Percentiles rank a stretch among this genome's conserved stretches.
These are phyloP conservation scores for Lactuca sativa DNA, from an alignment of 129 eudicot species.

Conservation along the genomic window DNA sequence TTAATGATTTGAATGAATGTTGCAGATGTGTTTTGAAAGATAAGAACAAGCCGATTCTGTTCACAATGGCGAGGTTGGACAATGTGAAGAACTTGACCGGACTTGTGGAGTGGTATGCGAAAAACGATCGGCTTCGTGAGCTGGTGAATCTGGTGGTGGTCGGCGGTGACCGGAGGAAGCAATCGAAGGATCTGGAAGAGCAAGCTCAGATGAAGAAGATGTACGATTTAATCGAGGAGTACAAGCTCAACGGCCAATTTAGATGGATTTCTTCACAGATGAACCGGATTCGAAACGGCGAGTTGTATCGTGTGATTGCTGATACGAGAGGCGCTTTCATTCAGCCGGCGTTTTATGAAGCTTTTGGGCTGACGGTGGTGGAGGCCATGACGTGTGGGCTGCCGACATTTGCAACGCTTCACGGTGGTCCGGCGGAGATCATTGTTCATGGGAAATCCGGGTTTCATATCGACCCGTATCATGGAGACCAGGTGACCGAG, in stretches of 20 bases:
- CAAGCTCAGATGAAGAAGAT: slow-evolving; percentile 50
- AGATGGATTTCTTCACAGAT: slow-evolving; percentile 53
- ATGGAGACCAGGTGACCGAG: slow-evolving; percentile 41
- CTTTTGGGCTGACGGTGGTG: slow-evolving; percentile 47
- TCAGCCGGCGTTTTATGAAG: slow-evolving; percentile 12
- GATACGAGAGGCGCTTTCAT: slow-evolving; percentile 46
- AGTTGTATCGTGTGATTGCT: slow-evolving; percentile 46
- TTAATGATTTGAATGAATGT: neutral
- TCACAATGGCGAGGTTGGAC: slow-evolving; percentile 50
- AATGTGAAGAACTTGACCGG: slow-evolving; percentile 49
- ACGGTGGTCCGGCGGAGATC: slow-evolving; percentile 49
- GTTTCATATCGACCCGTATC: slow-evolving; percentile 46
- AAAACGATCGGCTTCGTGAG: slow-evolving; percentile 38
- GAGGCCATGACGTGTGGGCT: slow-evolving; percentile 53
- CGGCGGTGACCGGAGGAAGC: slow-evolving; percentile 51
- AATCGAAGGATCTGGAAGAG: slow-evolving; percentile 47
- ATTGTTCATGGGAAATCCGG: slow-evolving; percentile 50
- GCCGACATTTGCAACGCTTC: slow-evolving; percentile 46
- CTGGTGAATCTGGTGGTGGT: slow-evolving; percentile 50
- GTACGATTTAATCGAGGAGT: slow-evolving; percentile 41
- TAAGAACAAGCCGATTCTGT: slow-evolving; percentile 41
- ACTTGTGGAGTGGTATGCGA: slow-evolving; percentile 50
- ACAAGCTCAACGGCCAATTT: slow-evolving; percentile 44
- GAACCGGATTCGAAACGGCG: slow-evolving; percentile 48
- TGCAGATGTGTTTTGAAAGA: slow-evolving; percentile 47